A percentile compares a stretch with the other conserved stretches of the same genome.
phyloP scores from a whole-genome alignment of 2,329 filamentous ascomycete genomes.

The Trichophyton rubrum region DNA sequence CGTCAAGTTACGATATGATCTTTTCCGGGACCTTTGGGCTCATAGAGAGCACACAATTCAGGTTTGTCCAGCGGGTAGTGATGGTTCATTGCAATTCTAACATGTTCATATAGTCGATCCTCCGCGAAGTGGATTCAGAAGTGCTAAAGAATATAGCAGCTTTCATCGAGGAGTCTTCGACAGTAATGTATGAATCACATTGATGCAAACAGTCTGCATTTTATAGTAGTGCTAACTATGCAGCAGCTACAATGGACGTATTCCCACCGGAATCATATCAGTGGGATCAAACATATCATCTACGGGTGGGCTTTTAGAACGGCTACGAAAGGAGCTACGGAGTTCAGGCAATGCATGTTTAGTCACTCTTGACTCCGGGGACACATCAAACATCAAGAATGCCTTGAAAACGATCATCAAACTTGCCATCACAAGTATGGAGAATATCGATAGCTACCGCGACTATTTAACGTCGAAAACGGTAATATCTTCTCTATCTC shows the following conservation, averaged over 20 bases:
- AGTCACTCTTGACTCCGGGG: conserved; percentile 32
- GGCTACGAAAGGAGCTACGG: conserved; percentile 25
- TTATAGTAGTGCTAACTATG: conserved; percentile 9
- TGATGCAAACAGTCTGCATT: background rate
- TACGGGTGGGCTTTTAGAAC: conserved; percentile 26
- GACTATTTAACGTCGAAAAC: conserved; percentile 28
- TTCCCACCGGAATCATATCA: conserved; percentile 32
- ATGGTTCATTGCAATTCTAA: background rate
- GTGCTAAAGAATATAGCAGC: conserved; percentile 27
- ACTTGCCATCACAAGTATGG: conserved; percentile 26
- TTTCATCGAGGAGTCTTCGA: conserved; percentile 27
- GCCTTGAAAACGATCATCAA: conserved; percentile 36
- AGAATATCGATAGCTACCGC: conserved; percentile 29
- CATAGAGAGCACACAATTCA: conserved; percentile 29
- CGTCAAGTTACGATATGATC: conserved; percentile 24
- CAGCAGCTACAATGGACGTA: conserved; percentile 27
- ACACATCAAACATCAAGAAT: conserved; percentile 35
- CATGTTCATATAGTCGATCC: conserved; percentile 15
- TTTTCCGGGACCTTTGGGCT: conserved; percentile 30
- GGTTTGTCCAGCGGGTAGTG: conserved; percentile 15
- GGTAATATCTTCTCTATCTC: conserved; percentile 16
- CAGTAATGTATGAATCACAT: conserved; percentile 23
- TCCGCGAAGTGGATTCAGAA: conserved; percentile 29
- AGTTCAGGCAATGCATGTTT: conserved; percentile 24
- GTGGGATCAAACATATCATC: conserved; percentile 34